These are phyloP conservation scores for Fonsecaea pedrosoi DNA, from an alignment of 2,329 filamentous ascomycete genomes.

Conservation along the genomic window DNA sequence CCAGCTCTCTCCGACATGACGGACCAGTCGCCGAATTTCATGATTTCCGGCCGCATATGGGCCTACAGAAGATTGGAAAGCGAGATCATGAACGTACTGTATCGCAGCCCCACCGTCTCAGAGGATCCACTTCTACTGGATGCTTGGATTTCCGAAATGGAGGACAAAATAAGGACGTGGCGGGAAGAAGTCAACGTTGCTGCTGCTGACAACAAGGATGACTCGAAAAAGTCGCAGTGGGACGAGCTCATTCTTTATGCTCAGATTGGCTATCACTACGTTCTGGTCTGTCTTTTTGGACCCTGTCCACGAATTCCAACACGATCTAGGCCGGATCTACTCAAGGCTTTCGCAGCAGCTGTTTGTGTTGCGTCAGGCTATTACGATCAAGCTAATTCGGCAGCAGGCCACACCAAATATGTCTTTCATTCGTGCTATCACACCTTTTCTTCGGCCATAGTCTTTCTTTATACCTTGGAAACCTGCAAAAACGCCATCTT, in stretches of 20 bases:
- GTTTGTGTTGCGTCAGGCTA: conserved; percentile 19
- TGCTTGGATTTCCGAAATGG: no score
- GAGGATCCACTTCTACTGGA: no score
- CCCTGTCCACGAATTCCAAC: conserved; percentile 15
- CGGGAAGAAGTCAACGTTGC: no score
- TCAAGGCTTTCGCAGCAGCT: conserved; percentile 21
- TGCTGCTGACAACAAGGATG: no score
- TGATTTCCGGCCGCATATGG: no score
- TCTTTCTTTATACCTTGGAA: conserved; percentile 19
- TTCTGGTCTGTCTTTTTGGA: conserved; percentile 20
- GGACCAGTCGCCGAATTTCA: no score
- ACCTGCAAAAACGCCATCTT: conserved; percentile 18
- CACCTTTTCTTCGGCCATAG: conserved; percentile 23
- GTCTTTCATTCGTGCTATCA: conserved; percentile 25
- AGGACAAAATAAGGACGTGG: no score
- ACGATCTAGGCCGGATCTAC: conserved; percentile 6
- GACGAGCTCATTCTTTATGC: conserved; percentile 23
- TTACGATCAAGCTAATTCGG: conserved; percentile 2
- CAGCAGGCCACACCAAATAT: conserved; percentile 21
- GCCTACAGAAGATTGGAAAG: no score
- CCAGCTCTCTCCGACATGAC: no score
- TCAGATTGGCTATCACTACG: conserved; percentile 24
- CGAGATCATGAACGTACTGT: no score
- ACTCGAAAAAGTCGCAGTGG: conserved; percentile 18
- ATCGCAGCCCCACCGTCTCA: no score